Base-by-base conservation (phyloP, 345 rosid genomes). In the Raphanus sativus region DNA sequence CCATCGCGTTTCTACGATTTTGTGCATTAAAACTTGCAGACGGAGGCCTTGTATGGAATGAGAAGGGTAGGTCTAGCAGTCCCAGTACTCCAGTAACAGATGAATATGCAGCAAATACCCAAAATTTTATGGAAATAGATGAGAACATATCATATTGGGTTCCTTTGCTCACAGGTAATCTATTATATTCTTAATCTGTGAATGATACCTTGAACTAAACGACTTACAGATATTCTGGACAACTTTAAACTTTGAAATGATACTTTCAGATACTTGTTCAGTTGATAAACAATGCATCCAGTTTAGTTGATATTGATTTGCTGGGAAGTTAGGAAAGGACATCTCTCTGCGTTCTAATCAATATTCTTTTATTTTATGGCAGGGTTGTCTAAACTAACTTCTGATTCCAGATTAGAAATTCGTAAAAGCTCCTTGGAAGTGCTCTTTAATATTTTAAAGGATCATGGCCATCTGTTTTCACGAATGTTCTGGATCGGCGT, bases 401-500 rank as follows among this genome's bases (percentile, higher is more conserved):
- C 90, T 38, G 97, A 88, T 87, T 86, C 97, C 62, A 86, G 97
- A 87, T 78, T 84, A 65, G 84, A 90, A 55, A 94, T 94, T 73
- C 89, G 91, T 67, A 94, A 87, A 85, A 90, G 93, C 86, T 85
- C 98, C 36, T 76, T 92, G 84, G 97, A 94, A 87, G 93, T 94
- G 60, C 92, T 94, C 78, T 92, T 94, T 80, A 88, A 90, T 83
- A 92, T 94, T 82, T 83, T 94, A n/a, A 92, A 86, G 83, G 97
- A 94, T 83, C 98, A 94, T 65, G 98, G 98, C 54, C 92, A 89
- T 84, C 88, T 91, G 48, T 94, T 94, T 86, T 88, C 97, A n/a
- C 80, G 64, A 59, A 79, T 86, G 36, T 89, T 92, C 77, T 92
- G 95, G 97, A 71, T 70, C 38, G 83, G 83, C 58, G 77, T 94